Evolutionary conservation across 768 basidiomycete species (phyloP).

Genomic region (Trametes elegans): DNA sequence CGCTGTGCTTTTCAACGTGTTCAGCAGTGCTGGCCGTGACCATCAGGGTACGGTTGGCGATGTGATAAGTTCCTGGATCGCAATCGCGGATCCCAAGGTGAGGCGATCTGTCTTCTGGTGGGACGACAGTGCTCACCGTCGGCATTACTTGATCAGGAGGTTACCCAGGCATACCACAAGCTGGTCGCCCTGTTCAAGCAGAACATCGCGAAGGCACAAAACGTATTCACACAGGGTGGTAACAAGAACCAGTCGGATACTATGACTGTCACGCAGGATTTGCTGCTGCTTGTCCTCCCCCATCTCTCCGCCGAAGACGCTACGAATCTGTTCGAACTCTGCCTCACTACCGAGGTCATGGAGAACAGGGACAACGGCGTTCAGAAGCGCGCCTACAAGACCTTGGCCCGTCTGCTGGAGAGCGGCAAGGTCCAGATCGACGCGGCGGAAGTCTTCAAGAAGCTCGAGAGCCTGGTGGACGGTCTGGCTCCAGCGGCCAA

Average conservation of each 20-base stretch:
- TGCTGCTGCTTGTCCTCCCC: constrained; percentile 82
- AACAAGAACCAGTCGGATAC: constrained; percentile 40
- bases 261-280: constrained; percentile 69
- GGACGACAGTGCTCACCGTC: too few species aligned
- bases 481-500: constrained; percentile 82
- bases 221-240: constrained; percentile 21
- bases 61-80: constrained; percentile 83
- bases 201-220: constrained; percentile 47
- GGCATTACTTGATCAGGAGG: too few species aligned
- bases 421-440: constrained; percentile 53
- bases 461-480: constrained; percentile 62
- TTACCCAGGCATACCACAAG: constrained; percentile 78
- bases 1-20: constrained; percentile 96
- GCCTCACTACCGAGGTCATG: constrained; percentile 65
- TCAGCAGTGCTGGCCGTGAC: constrained; percentile 79
- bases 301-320: constrained; percentile 63
- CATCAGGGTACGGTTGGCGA: constrained; percentile 77
- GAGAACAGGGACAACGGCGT: constrained; percentile 80
- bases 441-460: constrained; percentile 57
- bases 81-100: constrained; percentile 73
- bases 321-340: constrained; percentile 63
- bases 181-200: constrained; percentile 69
- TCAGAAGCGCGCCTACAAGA: constrained; percentile 95
- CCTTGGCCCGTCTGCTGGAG: constrained; percentile 73
- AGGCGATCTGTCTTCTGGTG: too few species aligned